These are phyloP conservation scores for Yarrowia yakushimensis DNA, from an alignment of 805 yeast species.

Conservation along the genomic window DNA sequence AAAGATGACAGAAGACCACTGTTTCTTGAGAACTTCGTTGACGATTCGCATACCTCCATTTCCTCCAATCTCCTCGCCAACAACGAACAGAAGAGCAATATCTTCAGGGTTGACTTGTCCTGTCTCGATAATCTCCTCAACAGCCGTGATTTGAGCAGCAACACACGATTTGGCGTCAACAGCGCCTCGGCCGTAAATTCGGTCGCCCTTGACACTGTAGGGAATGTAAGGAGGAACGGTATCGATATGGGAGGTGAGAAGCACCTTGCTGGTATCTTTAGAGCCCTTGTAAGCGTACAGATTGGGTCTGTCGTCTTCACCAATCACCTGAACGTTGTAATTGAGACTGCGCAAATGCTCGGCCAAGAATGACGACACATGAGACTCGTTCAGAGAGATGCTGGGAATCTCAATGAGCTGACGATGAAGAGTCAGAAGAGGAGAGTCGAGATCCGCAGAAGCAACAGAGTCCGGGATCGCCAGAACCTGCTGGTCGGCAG, in stretches of 20 bases:
- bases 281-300: conserved; percentile 55
- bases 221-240: conserved; percentile 67
- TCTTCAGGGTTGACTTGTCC: conserved; percentile 55
- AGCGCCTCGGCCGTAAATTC: conserved; percentile 63
- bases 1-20: conserved; percentile 61
- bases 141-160: conserved; percentile 57
- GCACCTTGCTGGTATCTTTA: conserved; percentile 46
- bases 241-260: conserved; percentile 64
- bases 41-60: conserved; percentile 43
- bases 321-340: conserved; percentile 51
- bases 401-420: conserved; percentile 40
- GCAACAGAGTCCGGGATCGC: neutral
- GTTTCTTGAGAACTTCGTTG: conserved; percentile 29
- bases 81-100: conserved; percentile 56
- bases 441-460: neutral
- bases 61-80: conserved; percentile 70
- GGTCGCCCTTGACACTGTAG: conserved; percentile 46
- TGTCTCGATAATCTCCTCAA: conserved; percentile 44
- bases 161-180: conserved; percentile 71
- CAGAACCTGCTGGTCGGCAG: neutral
- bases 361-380: conserved; percentile 43
- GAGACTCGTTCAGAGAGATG: conserved; percentile 35
- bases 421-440: conserved; percentile 36
- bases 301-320: conserved; percentile 43
- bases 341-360: conserved; percentile 44